phyloP scores from a whole-genome alignment of 129 eudicot genomes.

The Escallonia rubra region DNA sequence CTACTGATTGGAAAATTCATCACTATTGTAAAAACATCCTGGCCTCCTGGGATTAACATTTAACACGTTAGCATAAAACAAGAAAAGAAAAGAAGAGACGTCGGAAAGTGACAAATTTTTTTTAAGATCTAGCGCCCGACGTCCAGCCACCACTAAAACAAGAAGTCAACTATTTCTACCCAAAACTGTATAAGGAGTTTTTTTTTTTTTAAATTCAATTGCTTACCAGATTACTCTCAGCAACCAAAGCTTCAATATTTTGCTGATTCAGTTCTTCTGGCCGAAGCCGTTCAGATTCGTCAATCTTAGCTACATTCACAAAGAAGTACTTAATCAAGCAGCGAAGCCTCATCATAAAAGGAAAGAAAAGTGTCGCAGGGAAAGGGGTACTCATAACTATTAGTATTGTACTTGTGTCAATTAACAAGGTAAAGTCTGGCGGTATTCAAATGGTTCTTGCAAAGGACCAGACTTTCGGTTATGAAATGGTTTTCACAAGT shows the following conservation, averaged over 20 bases:
- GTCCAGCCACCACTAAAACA: no score
- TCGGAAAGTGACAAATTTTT: not conserved
- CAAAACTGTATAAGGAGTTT: no score
- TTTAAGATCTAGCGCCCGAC: no score
- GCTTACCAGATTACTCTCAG: conserved; percentile 89
- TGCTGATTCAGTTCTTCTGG: conserved; percentile 99
- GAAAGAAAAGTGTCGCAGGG: no score
- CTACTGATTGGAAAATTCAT: no score
- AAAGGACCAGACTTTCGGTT: not conserved
- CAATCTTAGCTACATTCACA: conserved; percentile 49
- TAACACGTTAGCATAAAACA: not conserved
- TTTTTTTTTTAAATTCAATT: conserved; percentile 1
- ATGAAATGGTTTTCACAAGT: not conserved
- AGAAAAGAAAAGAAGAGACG: not conserved
- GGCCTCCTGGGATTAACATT: not conserved
- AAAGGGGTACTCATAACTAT: not conserved
- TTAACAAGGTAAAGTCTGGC: not conserved
- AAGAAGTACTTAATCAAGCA: conserved; percentile 7
- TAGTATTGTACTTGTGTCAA: not conserved
- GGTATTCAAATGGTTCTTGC: no score
- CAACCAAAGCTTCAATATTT: conserved; percentile 95
- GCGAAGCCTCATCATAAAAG: conserved; percentile 3
- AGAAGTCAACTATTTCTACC: no score
- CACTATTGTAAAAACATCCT: not conserved
- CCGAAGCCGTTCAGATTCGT: conserved; percentile 72